These are phyloP conservation scores for Acacia pycnantha DNA, from an alignment of 331 rosid species.

Conservation along the genomic window DNA sequence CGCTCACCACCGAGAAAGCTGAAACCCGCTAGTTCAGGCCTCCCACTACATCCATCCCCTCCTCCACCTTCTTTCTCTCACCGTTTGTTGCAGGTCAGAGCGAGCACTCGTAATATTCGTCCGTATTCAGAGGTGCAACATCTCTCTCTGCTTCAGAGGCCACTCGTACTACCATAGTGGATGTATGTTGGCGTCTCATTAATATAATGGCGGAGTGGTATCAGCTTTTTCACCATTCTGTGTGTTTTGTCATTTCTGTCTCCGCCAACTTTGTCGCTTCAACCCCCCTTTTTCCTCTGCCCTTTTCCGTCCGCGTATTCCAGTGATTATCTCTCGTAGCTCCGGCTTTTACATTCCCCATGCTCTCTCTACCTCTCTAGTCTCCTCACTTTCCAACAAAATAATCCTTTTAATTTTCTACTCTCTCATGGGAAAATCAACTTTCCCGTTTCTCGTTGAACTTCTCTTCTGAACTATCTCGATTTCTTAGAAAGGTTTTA, in stretches of 20 bases:
- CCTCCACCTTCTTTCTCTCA: not conserved
- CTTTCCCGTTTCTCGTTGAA: not conserved
- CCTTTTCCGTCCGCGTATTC: not conserved
- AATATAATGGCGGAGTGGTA: slow-evolving; percentile 29
- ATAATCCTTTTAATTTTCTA: not conserved
- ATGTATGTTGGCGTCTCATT: slow-evolving; percentile 22
- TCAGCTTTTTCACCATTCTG: slow-evolving; percentile 30
- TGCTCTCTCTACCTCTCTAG: not conserved
- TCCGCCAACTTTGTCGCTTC: slow-evolving; percentile 59
- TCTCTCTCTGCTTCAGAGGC: not conserved
- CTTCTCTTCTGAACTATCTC: not conserved
- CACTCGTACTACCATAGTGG: not conserved
- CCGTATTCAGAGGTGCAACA: not conserved
- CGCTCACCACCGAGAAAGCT: not conserved
- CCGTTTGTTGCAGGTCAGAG: not conserved
- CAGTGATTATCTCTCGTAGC: not conserved
- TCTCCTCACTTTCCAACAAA: slow-evolving; percentile 19
- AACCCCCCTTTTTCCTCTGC: not conserved
- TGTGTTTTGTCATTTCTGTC: slow-evolving; percentile 48
- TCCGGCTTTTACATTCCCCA: not conserved
- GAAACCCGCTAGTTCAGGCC: not conserved
- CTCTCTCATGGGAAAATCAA: not conserved
- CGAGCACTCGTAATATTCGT: not conserved
- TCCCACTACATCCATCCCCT: not conserved
- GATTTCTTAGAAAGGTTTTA: too few species aligned